Base-by-base conservation (phyloP, 1,139 yeast species). In the Taphrina sp. region DNA sequence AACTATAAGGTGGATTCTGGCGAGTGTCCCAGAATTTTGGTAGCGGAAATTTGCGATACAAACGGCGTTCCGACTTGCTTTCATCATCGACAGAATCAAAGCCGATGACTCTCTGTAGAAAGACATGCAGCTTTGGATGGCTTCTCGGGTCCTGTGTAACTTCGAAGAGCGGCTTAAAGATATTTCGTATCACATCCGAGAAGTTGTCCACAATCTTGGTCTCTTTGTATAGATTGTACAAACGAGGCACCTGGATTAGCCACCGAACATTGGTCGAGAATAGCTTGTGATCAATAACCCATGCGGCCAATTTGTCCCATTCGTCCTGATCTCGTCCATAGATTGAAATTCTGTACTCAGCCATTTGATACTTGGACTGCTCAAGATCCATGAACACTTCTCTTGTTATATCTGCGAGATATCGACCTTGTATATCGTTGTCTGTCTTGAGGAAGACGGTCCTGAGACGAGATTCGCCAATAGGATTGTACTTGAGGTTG, bases 21-120 rank as follows among this genome's bases (percentile, higher is more conserved):
- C 78, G 66, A 36, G 76, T 72, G 63, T 80, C 80, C 99, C 99
- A 94, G 59, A 82, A 74, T 23, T 80, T 74, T 36, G 98, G 95
- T 8, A 80, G 74, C 1, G 97, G 97, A 67, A 77, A 89, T 67
- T 85, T 88, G 61, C 80, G 82, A 64, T 83, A 89, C 66, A 84
- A 77, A 57, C 88, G 78, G 61, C 87, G 80, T 69, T 94, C 98
- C 36, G 80, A 79, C 70, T 94, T 94, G 22, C 96, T 87, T 70
- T 94, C 99, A 70, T 94, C 99, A 69, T 94, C 98, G 36, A 94
- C 99, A 2, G 96, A 88, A 69, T 94, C 99, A 70, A 94, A 92
- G 0, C 99, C 99, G 65, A 92, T 84, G 3, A 94, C 98, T 64
- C 98, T 78, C 71, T 89, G 95, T 63, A 94, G 73, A 69, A 94